A percentile compares a stretch with the other conserved stretches of the same genome.
Conservation (phyloP, 2,329 filamentous ascomycete species). For the Aspergillus spinulosporus region DNA sequence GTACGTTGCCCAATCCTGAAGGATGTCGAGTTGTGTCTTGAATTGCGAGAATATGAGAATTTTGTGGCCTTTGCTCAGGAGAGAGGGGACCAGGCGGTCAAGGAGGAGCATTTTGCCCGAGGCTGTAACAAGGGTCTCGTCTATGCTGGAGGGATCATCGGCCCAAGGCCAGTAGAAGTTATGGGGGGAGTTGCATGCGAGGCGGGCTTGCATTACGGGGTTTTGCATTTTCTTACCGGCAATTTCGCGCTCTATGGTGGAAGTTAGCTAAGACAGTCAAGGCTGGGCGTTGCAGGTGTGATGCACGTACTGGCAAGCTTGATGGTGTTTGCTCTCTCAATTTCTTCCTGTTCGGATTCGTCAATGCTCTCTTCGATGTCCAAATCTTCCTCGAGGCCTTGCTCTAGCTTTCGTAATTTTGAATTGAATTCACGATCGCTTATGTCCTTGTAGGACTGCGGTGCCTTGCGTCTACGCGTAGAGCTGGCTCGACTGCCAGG, state of each 20-base stretch:
- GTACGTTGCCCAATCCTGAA: conserved; percentile 80
- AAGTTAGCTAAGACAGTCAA: not conserved
- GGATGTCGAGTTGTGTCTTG: conserved; percentile 86
- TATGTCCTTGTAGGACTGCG: conserved; percentile 65
- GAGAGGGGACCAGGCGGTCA: conserved; percentile 74
- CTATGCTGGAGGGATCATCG: conserved; percentile 60
- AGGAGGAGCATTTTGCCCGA: conserved; percentile 96
- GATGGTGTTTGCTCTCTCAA: conserved; percentile 65
- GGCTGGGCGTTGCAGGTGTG: not conserved
- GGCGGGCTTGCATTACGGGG: conserved; percentile 83
- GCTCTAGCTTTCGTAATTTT: conserved; percentile 53
- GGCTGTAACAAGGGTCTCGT: conserved; percentile 79
- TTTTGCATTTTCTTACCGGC: conserved; percentile 89
- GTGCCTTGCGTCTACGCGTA: conserved; percentile 53
- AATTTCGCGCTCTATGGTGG: conserved; percentile 67
- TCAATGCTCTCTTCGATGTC: conserved; percentile 44
- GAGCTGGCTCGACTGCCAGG: conserved; percentile 59
- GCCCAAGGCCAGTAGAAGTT: conserved; percentile 95
- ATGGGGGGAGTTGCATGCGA: conserved; percentile 91
- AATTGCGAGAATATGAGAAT: conserved; percentile 97
- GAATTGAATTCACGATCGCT: conserved; percentile 84
- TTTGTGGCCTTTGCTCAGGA: conserved; percentile 78
- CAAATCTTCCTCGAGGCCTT: conserved; percentile 60
- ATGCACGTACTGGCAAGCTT: conserved; percentile 69
- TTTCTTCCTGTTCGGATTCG: conserved; percentile 59